Base-by-base conservation (phyloP, 345 rosid species). In the Rhodamnia argentea region DNA sequence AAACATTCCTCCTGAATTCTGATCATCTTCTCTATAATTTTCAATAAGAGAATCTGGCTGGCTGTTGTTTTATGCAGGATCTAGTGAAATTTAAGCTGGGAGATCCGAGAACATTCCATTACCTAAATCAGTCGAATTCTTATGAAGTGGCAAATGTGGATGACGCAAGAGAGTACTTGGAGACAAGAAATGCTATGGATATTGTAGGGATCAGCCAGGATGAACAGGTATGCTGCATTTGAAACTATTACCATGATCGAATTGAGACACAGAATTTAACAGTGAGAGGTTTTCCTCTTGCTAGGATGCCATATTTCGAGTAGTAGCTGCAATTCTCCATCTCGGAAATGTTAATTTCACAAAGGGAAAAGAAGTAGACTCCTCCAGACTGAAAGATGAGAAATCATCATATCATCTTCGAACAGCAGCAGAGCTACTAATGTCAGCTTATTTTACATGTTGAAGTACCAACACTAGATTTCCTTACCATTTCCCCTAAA, bases 131-230 rank as follows among this genome's bases (percentile, higher is more conserved):
- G 88, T 96, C 99, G 3, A 91, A 90, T 87, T 96, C 97, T 91
- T 95, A 87, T 88, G 91, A 89, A 83, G 86, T 97, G 92, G 95
- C 95, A 88, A 98, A 98, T 78, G 96, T 97, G 86, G 93, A 92
- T 92, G 99, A 97, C 88, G 88, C 95, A 13, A 92, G 94, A 87
- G 99, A 97, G 88, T 97, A 97, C 88, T 94, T 95, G 85, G 98
- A 99, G 82, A 97, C 99, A 83, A 96, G 99, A 88, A 90, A 99
- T 89, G 99, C 99, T 59, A 97, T 97, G 99, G 99, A 96, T 90
- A 82, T 97, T 62, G 99, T 97, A 85, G 99, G 99, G 91, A 95
- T 97, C 91, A 94, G 96, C 84, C 98, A 94, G 92, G 99, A 97
- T 86, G 98, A 96, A 84, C 99, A 97, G 97, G 99, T 95, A 85